Base-by-base conservation (phyloP, 305 asterid species). In the Ilex paraguariensis region DNA sequence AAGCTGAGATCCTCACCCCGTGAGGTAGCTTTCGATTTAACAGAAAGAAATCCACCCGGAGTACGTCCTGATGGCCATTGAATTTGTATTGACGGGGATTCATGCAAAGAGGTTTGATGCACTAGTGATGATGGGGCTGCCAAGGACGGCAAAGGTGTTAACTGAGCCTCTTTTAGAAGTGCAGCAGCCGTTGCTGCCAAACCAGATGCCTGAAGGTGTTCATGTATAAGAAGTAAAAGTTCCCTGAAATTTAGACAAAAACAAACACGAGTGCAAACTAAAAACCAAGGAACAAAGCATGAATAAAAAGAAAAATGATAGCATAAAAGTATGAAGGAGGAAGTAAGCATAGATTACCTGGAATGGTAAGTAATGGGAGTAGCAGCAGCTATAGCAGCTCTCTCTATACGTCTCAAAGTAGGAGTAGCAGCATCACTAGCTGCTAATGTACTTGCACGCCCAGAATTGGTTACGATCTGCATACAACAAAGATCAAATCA, bases 351-450 rank as follows among this genome's bases (percentile, higher is more conserved):
- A 60, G 68, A 61, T 51, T 81, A 85, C 99, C 96, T 87, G 64
- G 98, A 72, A 77, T 95, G 88, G 70, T 95, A 95, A 66, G 99
- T 85, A 70, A 95, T 88, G 55, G 97, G 99, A 70, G 99, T 95
- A 56, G 99, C 99, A 40, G 99, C 97, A 74, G 99, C 98, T 68
- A 94, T 88, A 66, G 98, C 98, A 78, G 96, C 99, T 76, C 99
- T 85, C 76, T 95, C 99, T 56, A 95, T 95, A 61, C 99, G 99
- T 85, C 97, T 82, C 75, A 95, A 68, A 60, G 99, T 88, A 21
- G 99, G 99, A 57, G 94, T 91, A 70, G 97, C 87, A 21, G 97
- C 99, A 79, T 95, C 99, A 52, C 95, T 87, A 50, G 99, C 99
- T 49, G 91, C 98, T 77, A 95, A 80, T 39, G 97, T 85, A 85